Evolutionary conservation across 805 yeast species (phyloP).

Genomic region (Cyberlindnera sargentensis): DNA sequence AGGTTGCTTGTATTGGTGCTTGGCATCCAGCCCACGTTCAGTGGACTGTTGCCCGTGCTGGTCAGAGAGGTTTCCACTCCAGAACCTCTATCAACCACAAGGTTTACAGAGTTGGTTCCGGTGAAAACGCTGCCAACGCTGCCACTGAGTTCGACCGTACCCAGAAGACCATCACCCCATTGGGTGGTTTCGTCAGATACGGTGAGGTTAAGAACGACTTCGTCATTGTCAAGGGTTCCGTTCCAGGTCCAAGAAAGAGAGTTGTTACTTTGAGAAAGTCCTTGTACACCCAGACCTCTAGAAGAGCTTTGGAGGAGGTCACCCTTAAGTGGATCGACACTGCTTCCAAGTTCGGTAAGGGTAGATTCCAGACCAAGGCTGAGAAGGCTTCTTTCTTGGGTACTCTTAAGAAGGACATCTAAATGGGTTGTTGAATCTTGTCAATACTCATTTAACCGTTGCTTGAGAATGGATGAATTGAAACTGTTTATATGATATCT

Average conservation of each 20-base stretch:
- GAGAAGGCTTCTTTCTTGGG: constrained; percentile 99
- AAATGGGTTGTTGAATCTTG: constrained; percentile 22
- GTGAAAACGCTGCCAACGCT: constrained; percentile 89
- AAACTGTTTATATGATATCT: neutral
- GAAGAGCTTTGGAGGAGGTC: constrained; percentile 95
- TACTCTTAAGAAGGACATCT: constrained; percentile 97
- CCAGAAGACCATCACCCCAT: constrained; percentile 98
- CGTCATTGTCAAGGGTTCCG: constrained; percentile 95
- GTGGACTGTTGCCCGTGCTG: constrained; percentile 99
- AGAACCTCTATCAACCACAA: constrained; percentile 99
- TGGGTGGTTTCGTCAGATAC: constrained; percentile 99
- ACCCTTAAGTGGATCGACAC: constrained; percentile 99
- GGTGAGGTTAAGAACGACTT: constrained; percentile 98
- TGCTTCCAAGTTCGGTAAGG: constrained; percentile 99
- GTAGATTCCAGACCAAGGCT: constrained; percentile 99
- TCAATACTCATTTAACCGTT: neutral
- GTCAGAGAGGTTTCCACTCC: constrained; percentile 99
- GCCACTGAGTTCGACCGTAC: constrained; percentile 99
- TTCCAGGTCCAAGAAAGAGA: constrained; percentile 99
- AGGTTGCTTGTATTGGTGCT: constrained; percentile 99
- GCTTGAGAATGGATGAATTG: neutral
- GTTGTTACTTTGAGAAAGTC: constrained; percentile 98
- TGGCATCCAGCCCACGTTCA: constrained; percentile 99
- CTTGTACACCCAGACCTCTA: constrained; percentile 93
- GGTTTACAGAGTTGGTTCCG: constrained; percentile 98